These are phyloP conservation scores for Leishmania braziliensis DNA, from an alignment of 208 protist species.

Conservation along the genomic window DNA sequence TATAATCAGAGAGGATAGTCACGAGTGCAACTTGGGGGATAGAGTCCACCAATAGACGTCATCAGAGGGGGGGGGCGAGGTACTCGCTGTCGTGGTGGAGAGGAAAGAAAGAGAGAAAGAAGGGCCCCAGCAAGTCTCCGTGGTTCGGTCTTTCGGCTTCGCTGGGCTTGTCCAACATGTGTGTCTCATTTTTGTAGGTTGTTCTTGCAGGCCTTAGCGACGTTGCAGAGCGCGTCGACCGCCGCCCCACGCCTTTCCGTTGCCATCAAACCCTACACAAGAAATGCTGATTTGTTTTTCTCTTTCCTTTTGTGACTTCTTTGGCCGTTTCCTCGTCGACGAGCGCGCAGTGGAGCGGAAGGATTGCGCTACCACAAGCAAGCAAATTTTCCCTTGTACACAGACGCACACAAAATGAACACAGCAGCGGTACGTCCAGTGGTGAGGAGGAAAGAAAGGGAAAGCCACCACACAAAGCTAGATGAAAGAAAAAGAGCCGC, in stretches of 20 bases:
- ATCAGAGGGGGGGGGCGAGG: not conserved
- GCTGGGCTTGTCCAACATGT: not conserved
- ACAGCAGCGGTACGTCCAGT: not conserved
- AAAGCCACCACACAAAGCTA: not conserved
- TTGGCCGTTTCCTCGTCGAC: not conserved
- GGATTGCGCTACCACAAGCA: not conserved
- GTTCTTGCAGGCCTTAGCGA: not conserved
- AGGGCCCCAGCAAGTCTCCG: not conserved
- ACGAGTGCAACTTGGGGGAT: not conserved
- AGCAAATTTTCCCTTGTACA: not conserved
- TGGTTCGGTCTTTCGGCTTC: not conserved
- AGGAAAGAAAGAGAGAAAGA: not conserved
- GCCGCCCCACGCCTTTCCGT: not conserved
- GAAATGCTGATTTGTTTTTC: not conserved
- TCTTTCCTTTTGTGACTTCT: not conserved
- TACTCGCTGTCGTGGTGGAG: not conserved
- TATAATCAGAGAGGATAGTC: not conserved
- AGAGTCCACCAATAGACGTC: not conserved
- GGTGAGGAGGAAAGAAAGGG: not conserved
- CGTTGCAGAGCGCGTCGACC: not conserved
- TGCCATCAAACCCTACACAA: not conserved
- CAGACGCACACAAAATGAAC: too few species aligned
- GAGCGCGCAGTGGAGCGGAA: not conserved
- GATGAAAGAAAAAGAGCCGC: not conserved
- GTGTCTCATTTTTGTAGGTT: not conserved